Evolutionary conservation across 495 filamentous ascomycete genomes (phyloP).

Genomic region (Pseudoneurospora amorphoporcata): DNA sequence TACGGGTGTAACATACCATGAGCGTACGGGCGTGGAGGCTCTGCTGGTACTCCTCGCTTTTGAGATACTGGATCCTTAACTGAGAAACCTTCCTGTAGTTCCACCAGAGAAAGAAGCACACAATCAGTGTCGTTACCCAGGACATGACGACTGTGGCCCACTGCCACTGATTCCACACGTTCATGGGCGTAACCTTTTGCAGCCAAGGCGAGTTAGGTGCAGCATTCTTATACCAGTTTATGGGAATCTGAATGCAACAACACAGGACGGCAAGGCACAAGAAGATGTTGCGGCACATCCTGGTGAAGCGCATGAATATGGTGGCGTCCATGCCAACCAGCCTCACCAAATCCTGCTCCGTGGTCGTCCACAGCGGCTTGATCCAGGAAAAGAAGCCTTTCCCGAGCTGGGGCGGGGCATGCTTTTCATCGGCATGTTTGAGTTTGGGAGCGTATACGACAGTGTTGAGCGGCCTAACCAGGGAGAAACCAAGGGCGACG

Average conservation of each 20-base stretch:
- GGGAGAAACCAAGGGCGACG: slow-evolving; percentile 71
- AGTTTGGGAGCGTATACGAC: slow-evolving; percentile 91
- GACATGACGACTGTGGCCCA: slow-evolving; percentile 81
- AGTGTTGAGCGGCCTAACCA: slow-evolving; percentile 81
- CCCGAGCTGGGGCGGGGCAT: slow-evolving; percentile 82
- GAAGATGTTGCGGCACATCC: slow-evolving; percentile 91
- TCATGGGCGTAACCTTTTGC: slow-evolving; percentile 41
- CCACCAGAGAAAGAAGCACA: slow-evolving; percentile 77
- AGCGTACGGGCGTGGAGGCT: slow-evolving; percentile 84
- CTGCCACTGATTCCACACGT: slow-evolving; percentile 45
- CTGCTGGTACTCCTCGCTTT: slow-evolving; percentile 78
- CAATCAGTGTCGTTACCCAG: slow-evolving; percentile 65
- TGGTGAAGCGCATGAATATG: slow-evolving; percentile 77
- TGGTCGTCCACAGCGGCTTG: slow-evolving; percentile 60
- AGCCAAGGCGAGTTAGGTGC: slow-evolving; percentile 43
- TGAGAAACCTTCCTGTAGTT: slow-evolving; percentile 68
- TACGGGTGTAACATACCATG: slow-evolving; percentile 47
- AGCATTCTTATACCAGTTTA: slow-evolving; percentile 53
- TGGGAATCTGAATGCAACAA: slow-evolving; percentile 69
- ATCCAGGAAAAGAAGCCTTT: slow-evolving; percentile 83
- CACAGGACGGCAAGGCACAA: slow-evolving; percentile 61
- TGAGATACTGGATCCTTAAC: slow-evolving; percentile 69
- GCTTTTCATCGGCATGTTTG: slow-evolving; percentile 84
- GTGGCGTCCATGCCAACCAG: slow-evolving; percentile 83
- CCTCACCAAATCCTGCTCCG: slow-evolving; percentile 64